Conservation (phyloP, 768 basidiomycete genomes). For the Neoboletus brunneissimus region DNA sequence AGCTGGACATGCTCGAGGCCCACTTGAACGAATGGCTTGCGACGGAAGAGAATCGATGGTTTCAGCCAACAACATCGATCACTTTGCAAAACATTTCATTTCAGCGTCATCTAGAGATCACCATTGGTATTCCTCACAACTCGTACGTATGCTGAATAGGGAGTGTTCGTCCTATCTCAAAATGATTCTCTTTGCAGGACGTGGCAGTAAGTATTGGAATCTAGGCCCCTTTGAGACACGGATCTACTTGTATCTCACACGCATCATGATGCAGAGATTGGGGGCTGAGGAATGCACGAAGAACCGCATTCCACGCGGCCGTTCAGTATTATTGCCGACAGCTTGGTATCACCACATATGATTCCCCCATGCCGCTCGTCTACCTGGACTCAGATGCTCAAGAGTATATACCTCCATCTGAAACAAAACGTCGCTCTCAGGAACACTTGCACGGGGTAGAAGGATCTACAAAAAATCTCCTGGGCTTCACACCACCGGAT, state of each 20-base stretch:
- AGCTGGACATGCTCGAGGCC: conserved; percentile 67
- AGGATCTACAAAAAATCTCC: conserved; percentile 17
- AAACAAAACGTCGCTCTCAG: not conserved
- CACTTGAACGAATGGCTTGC: conserved; percentile 71
- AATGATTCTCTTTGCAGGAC: conserved; percentile 23
- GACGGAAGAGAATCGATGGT: conserved; percentile 81
- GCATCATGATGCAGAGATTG: conserved; percentile 43
- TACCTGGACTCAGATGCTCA: conserved; percentile 34
- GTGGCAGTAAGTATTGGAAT: conserved; percentile 31
- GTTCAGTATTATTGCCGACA: conserved; percentile 69
- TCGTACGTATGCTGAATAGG: conserved; percentile 31
- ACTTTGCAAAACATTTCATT: conserved; percentile 61
- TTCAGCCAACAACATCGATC: conserved; percentile 62
- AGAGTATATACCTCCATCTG: conserved; percentile 2
- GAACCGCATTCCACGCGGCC: conserved; percentile 79
- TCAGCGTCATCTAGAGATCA: conserved; percentile 65
- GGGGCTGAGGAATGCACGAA: conserved; percentile 57
- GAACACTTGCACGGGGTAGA: conserved; percentile 8
- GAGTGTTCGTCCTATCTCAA: conserved; percentile 1
- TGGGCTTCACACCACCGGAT: conserved; percentile 32
- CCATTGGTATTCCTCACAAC: conserved; percentile 60
- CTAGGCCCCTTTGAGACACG: not conserved
- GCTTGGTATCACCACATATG: conserved; percentile 60
- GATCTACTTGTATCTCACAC: conserved; percentile 5
- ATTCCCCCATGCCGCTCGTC: conserved; percentile 60